phyloP scores from a whole-genome alignment of 129 eudicot genomes.

The Heracleum sosnowskyi region DNA sequence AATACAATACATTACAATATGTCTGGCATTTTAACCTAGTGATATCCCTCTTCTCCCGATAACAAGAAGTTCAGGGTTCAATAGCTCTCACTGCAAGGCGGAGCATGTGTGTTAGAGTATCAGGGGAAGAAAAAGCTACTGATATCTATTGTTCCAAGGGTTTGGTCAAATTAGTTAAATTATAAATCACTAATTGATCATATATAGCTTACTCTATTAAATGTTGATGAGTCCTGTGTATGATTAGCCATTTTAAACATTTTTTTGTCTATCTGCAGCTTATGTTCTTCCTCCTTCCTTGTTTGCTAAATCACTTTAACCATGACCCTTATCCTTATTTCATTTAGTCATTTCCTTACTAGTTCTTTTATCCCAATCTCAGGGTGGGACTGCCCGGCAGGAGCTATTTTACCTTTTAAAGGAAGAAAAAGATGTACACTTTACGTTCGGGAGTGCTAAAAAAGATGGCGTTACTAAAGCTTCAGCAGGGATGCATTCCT shows the following conservation, averaged over 20 bases:
- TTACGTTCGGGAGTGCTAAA: conserved; percentile 64
- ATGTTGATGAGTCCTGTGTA: neutral
- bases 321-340: neutral
- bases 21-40: neutral
- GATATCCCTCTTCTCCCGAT: too few species aligned
- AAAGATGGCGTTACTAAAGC: conserved; percentile 55
- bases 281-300: neutral
- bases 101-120: too few species aligned
- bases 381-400: conserved; percentile 80
- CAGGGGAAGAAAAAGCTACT: too few species aligned
- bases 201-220: neutral
- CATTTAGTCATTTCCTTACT: neutral
- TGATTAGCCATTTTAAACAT: neutral
- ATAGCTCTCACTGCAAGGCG: too few species aligned
- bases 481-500: conserved; percentile 73
- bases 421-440: conserved; percentile 80
- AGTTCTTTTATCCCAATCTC: neutral
- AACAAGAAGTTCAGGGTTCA: too few species aligned
- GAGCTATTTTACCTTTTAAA: conserved; percentile 63
- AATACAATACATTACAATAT: neutral
- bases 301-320: neutral
- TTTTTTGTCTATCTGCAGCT: neutral
- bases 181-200: neutral
- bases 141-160: neutral
- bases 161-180: neutral